Conservation (phyloP, 306 rosid species). For the Casuarina equisetifolia region DNA sequence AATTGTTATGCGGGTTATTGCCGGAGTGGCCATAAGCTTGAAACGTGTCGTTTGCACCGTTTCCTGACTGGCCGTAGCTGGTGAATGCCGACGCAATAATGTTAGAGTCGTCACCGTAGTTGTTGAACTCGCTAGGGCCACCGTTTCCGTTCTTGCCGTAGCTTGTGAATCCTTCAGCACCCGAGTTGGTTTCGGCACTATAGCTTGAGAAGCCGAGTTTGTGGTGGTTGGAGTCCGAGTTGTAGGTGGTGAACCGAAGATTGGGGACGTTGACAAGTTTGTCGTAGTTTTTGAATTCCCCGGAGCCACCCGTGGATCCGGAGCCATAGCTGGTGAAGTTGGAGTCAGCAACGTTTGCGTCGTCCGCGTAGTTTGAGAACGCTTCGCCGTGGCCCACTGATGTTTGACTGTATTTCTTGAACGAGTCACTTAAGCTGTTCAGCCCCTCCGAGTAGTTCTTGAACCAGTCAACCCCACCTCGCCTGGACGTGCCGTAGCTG, state of each 20-base stretch:
- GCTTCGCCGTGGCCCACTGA: constrained; percentile 47
- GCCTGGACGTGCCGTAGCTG: constrained; percentile 55
- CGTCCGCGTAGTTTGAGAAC: constrained; percentile 65
- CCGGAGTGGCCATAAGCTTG: constrained; percentile 58
- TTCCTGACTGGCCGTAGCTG: constrained; percentile 61
- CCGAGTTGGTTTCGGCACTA: constrained; percentile 76
- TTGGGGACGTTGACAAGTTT: constrained; percentile 72
- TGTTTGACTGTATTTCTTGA: constrained; percentile 51
- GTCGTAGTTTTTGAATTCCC: constrained; percentile 62
- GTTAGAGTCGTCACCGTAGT: constrained; percentile 58
- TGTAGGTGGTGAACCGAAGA: constrained; percentile 65
- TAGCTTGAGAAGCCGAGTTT: constrained; percentile 64
- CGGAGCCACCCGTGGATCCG: constrained; percentile 43
- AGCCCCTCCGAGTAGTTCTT: constrained; percentile 73
- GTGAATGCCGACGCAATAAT: constrained; percentile 62
- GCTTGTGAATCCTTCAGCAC: constrained; percentile 54
- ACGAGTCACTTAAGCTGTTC: constrained; percentile 65
- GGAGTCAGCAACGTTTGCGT: constrained; percentile 66
- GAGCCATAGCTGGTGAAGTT: constrained; percentile 59
- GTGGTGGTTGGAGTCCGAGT: constrained; percentile 55
- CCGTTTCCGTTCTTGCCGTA: constrained; percentile 63
- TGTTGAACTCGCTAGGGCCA: constrained; percentile 56
- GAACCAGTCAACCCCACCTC: constrained; percentile 62
- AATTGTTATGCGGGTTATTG: constrained; percentile 62
- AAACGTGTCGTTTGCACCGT: constrained; percentile 57